Percentiles rank a stretch among this genome's conserved stretches.
Evolutionary conservation across 805 yeast genomes (phyloP).

Genomic region (Metschnikowia aberdeeniae): DNA sequence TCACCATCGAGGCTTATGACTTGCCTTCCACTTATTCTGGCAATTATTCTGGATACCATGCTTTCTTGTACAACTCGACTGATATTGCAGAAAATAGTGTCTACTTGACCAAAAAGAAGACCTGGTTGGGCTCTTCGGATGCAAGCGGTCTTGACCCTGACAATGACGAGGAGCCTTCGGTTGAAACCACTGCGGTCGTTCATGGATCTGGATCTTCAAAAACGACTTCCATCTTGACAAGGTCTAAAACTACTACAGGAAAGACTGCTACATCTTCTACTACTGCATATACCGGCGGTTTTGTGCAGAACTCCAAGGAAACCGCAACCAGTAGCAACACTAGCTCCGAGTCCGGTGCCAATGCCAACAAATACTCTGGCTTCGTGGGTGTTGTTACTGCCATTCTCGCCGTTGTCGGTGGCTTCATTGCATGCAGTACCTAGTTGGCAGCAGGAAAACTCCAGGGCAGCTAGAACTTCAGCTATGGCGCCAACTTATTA

Average conservation of each 20-base stretch:
- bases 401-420: constrained; percentile 8
- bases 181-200: constrained; percentile 12
- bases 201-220: constrained; percentile 18
- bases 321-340: constrained; percentile 1
- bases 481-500: too few species aligned
- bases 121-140: constrained; percentile 55
- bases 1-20: constrained; percentile 66
- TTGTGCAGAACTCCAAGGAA: constrained; percentile 27
- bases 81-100: constrained; percentile 38
- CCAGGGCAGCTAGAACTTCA: neutral
- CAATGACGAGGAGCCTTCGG: constrained; percentile 21
- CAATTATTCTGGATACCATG: constrained; percentile 47
- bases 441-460: neutral
- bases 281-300: constrained; percentile 31
- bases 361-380: neutral
- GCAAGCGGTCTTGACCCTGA: constrained; percentile 66
- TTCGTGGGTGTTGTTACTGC: constrained; percentile 8
- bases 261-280: constrained; percentile 14
- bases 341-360: constrained; percentile 7
- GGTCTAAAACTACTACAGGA: constrained; percentile 13
- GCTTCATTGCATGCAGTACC: constrained; percentile 4
- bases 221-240: constrained; percentile 14
- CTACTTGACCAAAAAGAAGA: constrained; percentile 57
- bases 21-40: constrained; percentile 54
- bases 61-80: constrained; percentile 44